These are phyloP conservation scores for Ganoderma lucidum DNA, from an alignment of 1,284 basidiomycete species.

Conservation along the genomic window DNA sequence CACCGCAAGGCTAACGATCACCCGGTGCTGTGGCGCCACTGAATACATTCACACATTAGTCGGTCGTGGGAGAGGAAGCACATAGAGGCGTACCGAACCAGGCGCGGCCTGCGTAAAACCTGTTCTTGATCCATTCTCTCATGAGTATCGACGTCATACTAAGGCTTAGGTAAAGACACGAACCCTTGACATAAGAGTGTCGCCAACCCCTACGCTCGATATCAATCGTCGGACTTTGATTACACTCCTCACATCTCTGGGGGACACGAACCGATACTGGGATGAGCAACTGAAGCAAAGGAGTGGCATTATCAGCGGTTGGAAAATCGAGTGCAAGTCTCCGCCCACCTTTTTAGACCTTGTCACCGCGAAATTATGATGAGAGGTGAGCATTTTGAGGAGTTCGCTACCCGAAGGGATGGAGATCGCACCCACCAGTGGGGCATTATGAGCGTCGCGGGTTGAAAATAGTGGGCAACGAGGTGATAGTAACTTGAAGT, in stretches of 20 bases:
- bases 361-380: not conserved
- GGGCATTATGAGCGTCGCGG: not conserved
- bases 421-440: not conserved
- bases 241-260: not conserved
- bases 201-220: not conserved
- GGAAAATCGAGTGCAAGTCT: not conserved
- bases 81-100: not conserved
- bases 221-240: not conserved
- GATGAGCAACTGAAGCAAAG: not conserved
- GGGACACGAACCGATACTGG: not conserved
- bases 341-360: constrained; percentile 1
- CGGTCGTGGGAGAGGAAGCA: not conserved
- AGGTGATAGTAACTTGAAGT: not conserved
- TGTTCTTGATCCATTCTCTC: not conserved
- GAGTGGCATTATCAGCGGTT: not conserved
- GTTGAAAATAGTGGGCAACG: not conserved
- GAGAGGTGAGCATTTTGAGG: not conserved
- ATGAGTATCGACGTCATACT: not conserved
- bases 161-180: not conserved
- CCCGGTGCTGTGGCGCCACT: not conserved
- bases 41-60: not conserved
- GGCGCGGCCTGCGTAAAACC: not conserved
- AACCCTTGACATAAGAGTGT: constrained; percentile 3
- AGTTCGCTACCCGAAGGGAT: not conserved
- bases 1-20: not conserved